Base-by-base conservation (phyloP, 2,329 filamentous ascomycete species). In the Thermoascus crustaceus region DNA sequence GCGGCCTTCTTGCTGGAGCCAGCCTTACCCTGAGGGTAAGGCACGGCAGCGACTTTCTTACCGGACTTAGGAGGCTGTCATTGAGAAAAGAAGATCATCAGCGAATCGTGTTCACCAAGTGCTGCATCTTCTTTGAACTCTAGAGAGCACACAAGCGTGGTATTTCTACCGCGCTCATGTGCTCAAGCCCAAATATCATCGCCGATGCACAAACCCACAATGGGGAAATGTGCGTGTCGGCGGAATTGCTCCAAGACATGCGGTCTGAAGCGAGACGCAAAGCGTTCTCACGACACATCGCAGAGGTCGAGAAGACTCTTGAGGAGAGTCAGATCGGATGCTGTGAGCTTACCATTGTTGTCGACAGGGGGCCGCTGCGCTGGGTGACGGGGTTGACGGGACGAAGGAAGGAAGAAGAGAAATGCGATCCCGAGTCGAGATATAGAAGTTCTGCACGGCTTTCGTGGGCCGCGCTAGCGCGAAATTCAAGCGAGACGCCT, bases 11-110 rank as follows among this genome's bases (percentile, higher is more conserved):
- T 95, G 60, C 75, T 75, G 48, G 67, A 61, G 60, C 78, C 78
- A 73, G 88, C 85, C 80, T 93, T 94, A 63, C 81, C 78, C 75
- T 88, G 81, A 65, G 87, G 85, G 80, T 94, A 94, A 68, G 91
- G 91, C 73, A 91, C 87, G 67, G 91, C 76, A 61, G 91, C 91
- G 72, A 85, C 82, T 79, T 95, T 96, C 85, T 95, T 96, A 77
- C 87, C 87, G 61, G 67, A 60, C 76, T 96, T 98, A 67, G 89
- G 85, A 83, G 91, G 86, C 91, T 96, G 76, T 96, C 88, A 96
- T 96, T 91, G 89, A 96, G 89, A 86, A 93, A 88, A 91, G 84
- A 94, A 86, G 81, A 85, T 63, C n/a, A 86, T 94, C 84, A 95
- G 87, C 82, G 67, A 70, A 75, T 70, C 76, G 74, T 78, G 77